Percentiles rank a stretch among this genome's conserved stretches.
Evolutionary conservation across 768 basidiomycete species (phyloP).

Genomic region (Hericium erinaceus): DNA sequence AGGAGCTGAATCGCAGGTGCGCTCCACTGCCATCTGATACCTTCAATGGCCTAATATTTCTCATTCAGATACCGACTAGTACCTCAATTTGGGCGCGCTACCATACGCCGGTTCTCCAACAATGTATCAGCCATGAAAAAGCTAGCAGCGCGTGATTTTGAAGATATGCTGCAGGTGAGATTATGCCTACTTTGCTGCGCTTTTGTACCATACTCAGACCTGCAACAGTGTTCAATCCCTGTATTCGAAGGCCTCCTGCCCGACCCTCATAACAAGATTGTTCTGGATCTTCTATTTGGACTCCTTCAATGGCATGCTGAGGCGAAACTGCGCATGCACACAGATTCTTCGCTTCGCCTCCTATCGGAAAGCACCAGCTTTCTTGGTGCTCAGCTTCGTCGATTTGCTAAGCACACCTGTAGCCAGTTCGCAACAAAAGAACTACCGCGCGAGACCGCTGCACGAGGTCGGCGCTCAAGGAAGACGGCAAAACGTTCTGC

Average conservation of each 20-base stretch:
- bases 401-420: constrained; percentile 20
- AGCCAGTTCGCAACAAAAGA: constrained; percentile 1
- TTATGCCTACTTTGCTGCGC: background rate
- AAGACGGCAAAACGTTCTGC: no score
- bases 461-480: background rate
- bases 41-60: no score
- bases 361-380: constrained; percentile 14
- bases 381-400: constrained; percentile 14
- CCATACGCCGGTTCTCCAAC: constrained; percentile 15
- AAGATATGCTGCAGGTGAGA: constrained; percentile 13
- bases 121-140: constrained; percentile 14
- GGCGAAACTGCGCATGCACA: constrained; percentile 27
- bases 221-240: constrained; percentile 25
- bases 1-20: constrained; percentile 19
- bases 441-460: background rate
- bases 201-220: background rate
- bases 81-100: constrained; percentile 18
- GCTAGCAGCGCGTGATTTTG: constrained; percentile 4
- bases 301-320: constrained; percentile 25
- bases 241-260: constrained; percentile 25
- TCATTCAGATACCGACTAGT: constrained; percentile 8
- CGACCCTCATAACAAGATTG: constrained; percentile 12
- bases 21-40: no score
- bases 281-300: constrained; percentile 18
- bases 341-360: constrained; percentile 14